Evolutionary conservation across 352 stramenopile species (phyloP), one percentile per base, ranked within the genome.

Genomic region (Globisporangium polare): DNA sequence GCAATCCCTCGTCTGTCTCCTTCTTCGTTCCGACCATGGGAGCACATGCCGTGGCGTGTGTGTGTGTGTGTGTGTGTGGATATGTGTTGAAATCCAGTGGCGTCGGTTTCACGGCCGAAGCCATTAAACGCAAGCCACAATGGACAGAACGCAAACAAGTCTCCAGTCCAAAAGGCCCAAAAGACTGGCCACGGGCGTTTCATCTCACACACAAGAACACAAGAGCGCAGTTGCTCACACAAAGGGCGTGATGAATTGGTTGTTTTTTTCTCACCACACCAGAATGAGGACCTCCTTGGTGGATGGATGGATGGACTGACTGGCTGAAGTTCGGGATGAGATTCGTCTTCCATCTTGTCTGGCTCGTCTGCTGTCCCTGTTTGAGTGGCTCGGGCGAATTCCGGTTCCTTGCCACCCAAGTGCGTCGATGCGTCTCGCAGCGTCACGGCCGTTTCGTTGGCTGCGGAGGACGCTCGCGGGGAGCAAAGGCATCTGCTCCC

Each of bases 51-150:
- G 33, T 31, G 27, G 39, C 9, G 39, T 45, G 39, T 4, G 33
- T 9, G 33, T 37, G 31, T 31, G 27, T 7, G 39, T 20, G 39
- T 45, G 39, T 4, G 33, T 9, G 33, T 37, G 31, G 31, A n/a
- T n/a, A n/a, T 43, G 39, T 22, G 39, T 45, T 49, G 42, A 49
- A 49, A 49, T 49, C 42, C 42, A 27, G 42, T 49, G 7, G 42
- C 42, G 7, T 4, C 41, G 41, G 42, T 49, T 49, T 49, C 33
- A 15, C 42, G 18, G 12, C 26, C 26, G 41, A 47, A 47, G 41
- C 41, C 41, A 47, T 13, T 13, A 47, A 47, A 43, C 15, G 13
- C 12, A 20, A 20, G 13, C 39, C 15, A 45, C 20, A 45, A 20
- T 45, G 15, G 39, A 45, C 39, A 45, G 5, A n/a, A 45, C 5